Evolutionary conservation across 306 rosid species (phyloP).

Genomic region (Myrica gale): DNA sequence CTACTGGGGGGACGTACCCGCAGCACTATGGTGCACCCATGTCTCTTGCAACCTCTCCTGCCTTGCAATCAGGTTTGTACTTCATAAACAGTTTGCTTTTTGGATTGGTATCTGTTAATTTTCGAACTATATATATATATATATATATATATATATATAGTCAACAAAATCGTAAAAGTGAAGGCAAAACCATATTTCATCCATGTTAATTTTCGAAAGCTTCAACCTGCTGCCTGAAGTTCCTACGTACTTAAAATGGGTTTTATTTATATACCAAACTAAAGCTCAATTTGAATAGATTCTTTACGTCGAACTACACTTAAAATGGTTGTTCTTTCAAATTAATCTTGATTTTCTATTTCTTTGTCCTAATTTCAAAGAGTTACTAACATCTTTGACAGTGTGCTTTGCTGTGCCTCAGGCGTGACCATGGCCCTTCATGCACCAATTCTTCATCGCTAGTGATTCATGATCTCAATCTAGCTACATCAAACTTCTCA

Average conservation of each 20-base stretch:
- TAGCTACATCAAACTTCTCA: conserved; percentile 47
- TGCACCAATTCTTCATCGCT: conserved; percentile 85
- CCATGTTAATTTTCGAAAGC: too few species aligned
- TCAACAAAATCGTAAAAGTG: too few species aligned
- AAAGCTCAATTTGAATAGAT: too few species aligned
- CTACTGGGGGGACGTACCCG: conserved; percentile 54
- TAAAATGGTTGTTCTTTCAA: not conserved
- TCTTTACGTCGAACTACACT: too few species aligned
- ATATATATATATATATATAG: not conserved
- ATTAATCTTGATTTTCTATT: not conserved
- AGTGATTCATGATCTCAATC: conserved; percentile 40
- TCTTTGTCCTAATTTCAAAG: conserved; percentile 2
- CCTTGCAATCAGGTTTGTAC: conserved; percentile 76
- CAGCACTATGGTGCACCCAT: conserved; percentile 84
- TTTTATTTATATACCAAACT: too few species aligned
- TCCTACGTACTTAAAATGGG: too few species aligned
- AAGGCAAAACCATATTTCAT: too few species aligned
- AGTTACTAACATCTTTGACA: conserved; percentile 88
- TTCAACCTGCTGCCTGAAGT: too few species aligned
- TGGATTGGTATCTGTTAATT: not conserved
- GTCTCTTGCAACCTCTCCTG: conserved; percentile 92
- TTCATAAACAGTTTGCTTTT: not conserved
- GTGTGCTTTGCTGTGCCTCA: conserved; percentile 99
- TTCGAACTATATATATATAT: not conserved
- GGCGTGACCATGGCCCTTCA: conserved; percentile 92